Conservation (phyloP, 2,329 filamentous ascomycete genomes). For the Arachnomyces sp. region DNA sequence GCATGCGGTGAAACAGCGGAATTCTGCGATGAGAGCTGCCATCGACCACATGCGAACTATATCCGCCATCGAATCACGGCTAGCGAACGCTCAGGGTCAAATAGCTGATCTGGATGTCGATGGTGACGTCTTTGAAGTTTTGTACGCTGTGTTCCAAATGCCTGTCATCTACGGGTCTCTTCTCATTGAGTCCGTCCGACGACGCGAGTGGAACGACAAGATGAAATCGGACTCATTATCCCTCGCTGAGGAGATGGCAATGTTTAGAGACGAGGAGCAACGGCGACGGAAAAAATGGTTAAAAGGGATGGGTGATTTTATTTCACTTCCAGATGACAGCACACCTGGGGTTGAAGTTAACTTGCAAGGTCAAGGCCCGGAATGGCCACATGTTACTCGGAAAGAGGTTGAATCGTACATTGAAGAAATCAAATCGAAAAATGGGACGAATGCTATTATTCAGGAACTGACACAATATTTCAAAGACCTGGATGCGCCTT, state of each 20-base stretch:
- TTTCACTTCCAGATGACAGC: slow-evolving; percentile 58
- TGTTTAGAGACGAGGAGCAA: slow-evolving; percentile 86
- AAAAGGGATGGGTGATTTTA: slow-evolving; percentile 69
- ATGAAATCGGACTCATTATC: slow-evolving; percentile 80
- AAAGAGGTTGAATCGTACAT: slow-evolving; percentile 72
- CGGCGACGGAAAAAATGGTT: slow-evolving; percentile 86
- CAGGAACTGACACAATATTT: slow-evolving; percentile 69
- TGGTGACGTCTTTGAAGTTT: slow-evolving; percentile 71
- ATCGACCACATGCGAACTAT: slow-evolving; percentile 74
- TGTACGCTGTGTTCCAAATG: slow-evolving; percentile 72
- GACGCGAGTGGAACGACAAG: slow-evolving; percentile 87
- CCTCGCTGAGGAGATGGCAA: slow-evolving; percentile 83
- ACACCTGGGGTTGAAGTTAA: slow-evolving; percentile 79
- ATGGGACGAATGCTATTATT: slow-evolving; percentile 58
- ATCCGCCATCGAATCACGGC: slow-evolving; percentile 67
- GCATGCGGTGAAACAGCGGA: slow-evolving; percentile 56
- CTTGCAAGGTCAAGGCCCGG: slow-evolving; percentile 66
- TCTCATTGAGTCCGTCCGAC: slow-evolving; percentile 73
- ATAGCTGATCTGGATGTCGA: slow-evolving; percentile 67
- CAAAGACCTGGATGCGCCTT: slow-evolving; percentile 71
- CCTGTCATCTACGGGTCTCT: slow-evolving; percentile 88
- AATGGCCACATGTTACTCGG: slow-evolving; percentile 71
- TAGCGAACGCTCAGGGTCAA: slow-evolving; percentile 64
- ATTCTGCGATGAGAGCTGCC: slow-evolving; percentile 57
- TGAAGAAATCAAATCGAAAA: slow-evolving; percentile 55